Evolutionary conservation across 768 basidiomycete species (phyloP), one percentile per base, ranked within the genome.

Genomic region (Hortiboletus campestris): DNA sequence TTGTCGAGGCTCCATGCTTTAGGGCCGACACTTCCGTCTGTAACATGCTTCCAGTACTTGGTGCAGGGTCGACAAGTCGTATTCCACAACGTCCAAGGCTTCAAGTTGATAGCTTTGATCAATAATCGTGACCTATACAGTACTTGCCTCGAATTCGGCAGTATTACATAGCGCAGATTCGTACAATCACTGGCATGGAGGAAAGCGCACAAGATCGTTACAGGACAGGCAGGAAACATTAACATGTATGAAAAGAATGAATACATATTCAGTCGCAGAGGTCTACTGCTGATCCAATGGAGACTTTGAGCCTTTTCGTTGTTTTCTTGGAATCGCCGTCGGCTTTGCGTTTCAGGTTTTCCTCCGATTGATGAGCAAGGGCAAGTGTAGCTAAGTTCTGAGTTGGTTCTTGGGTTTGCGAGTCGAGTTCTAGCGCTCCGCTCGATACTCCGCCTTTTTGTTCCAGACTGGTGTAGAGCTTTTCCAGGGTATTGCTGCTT

Each of bases 281-380:
- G 72, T 91, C 88, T 58, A 92, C 81, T 46, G 80, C 83, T 53
- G 77, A 69, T 39, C 83, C 82, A 39, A 91, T 72, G 16, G 89
- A 92, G 46, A 91, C 80, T 73, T 91, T 92, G 57, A 84, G 62
- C 64, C 81, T 88, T 75, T 89, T 91, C 44, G 40, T 60, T 19
- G 46, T 56, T 40, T 52, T 61, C 56, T 50, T 44, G 42, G 47
- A 41, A 51, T 64, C 54, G 41, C 32, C 53, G 34, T 46, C 47
- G 32, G 66, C 67, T 51, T 72, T 75, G 52, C 74, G 66, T 58
- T 81, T 78, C 57, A 67, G 62, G 60, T 60, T 53, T 61, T 65
- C 58, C 32, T 66, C 59, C 19, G 62, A 48, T 46, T 55, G 67
- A 42, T 12, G 63, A n/a, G 52, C 36, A 17, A 60, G 42, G 19